phyloP scores from a whole-genome alignment of 192 early-diverging fungal genomes.

The Backusella circina region DNA sequence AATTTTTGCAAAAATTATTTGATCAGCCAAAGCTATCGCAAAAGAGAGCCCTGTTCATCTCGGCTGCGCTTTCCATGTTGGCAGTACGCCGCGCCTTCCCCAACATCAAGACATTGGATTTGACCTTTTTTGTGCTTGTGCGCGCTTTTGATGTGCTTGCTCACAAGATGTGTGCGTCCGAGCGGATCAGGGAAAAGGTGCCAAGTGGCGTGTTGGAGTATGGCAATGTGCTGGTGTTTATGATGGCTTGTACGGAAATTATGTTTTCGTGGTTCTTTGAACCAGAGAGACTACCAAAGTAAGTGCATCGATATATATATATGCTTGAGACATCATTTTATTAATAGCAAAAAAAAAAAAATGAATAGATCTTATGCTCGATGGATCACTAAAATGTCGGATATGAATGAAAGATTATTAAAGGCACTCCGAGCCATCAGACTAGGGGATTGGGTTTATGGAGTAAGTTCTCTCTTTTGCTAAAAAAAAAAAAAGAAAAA shows the following conservation, averaged over 20 bases:
- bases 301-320: no score
- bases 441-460: slow-evolving; percentile 35
- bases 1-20: slow-evolving; percentile 12
- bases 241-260: slow-evolving; percentile 51
- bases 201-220: slow-evolving; percentile 43
- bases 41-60: slow-evolving; percentile 21
- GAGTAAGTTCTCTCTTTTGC: background rate
- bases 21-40: background rate
- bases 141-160: slow-evolving; percentile 49
- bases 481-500: background rate
- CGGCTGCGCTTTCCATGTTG: slow-evolving; percentile 34
- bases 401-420: slow-evolving; percentile 52
- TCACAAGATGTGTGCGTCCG: slow-evolving; percentile 30
- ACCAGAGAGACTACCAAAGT: slow-evolving; percentile 47
- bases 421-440: slow-evolving; percentile 42
- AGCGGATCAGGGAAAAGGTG: slow-evolving; percentile 34
- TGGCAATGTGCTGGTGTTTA: slow-evolving; percentile 48
- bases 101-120: slow-evolving; percentile 41
- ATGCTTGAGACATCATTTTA: no score
- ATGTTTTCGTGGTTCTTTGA: slow-evolving; percentile 63
- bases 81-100: slow-evolving; percentile 39
- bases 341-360: background rate
- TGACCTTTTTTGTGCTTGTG: slow-evolving; percentile 56
- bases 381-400: slow-evolving; percentile 58
- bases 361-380: slow-evolving; percentile 43